Base-by-base conservation (phyloP, 2,329 filamentous ascomycete genomes). In the Calonectria pseudoreteaudii region DNA sequence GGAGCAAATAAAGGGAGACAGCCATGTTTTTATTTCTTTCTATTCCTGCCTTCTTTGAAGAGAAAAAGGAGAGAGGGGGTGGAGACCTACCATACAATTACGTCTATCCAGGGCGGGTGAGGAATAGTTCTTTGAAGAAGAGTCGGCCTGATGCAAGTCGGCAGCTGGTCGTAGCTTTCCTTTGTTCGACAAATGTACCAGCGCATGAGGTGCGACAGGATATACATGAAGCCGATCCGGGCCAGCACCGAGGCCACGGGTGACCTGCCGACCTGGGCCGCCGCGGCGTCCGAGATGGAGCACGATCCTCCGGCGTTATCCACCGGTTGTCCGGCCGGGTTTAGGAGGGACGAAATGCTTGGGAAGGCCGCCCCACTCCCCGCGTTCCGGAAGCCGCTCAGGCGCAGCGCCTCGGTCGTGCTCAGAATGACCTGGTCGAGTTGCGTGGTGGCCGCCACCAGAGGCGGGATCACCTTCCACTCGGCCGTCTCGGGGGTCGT, bases 21-120 rank as follows among this genome's bases (percentile, higher is more conserved):
- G 1, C 8, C 38, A 31, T 18, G 26, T 6, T 52, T 52, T 53
- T 53, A 20, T 56, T 8, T 31, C 20, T 56, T 34, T 26, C 20
- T 28, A n/a, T n/a, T n/a, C n/a, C n/a, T n/a, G n/a, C n/a, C n/a
- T n/a, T n/a, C n/a, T n/a, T n/a, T n/a, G n/a, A n/a, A n/a, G n/a
- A n/a, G n/a, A n/a, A n/a, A n/a, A n/a, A n/a, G n/a, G n/a, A n/a
- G n/a, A n/a, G n/a, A n/a, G n/a, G n/a, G n/a, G n/a, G n/a, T n/a
- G 16, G 52, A 6, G 10, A 72, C 71, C 4, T 41, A 70, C 74
- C 76, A 78, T 2, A 76, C 71, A 16, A 81, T 74, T 7, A 76
- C 70, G 62, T 80, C 79, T 44, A 80, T 75, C 80, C 80, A 81
- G 1, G 77, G 72, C 1, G 80, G 80, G 58, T 81, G 80, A 1